Evolutionary conservation across 1,139 yeast species (phyloP).

Genomic region (Arxiozyma slooffiae): DNA sequence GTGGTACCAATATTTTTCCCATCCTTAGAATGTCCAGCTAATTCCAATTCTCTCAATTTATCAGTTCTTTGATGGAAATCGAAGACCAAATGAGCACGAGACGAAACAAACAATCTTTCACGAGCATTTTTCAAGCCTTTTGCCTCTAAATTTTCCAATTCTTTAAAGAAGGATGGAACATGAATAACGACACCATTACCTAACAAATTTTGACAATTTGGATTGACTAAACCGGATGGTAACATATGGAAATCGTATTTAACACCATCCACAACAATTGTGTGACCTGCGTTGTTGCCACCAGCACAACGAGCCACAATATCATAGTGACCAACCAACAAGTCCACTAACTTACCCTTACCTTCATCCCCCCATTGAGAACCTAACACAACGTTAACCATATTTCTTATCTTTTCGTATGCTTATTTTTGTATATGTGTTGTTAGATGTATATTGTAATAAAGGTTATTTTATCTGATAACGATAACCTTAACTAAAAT

Average conservation of each 20-base stretch:
- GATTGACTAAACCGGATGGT: conserved; percentile 93
- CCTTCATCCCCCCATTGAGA: conserved; percentile 99
- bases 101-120: conserved; percentile 74
- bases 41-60: conserved; percentile 86
- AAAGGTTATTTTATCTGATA: too few species aligned
- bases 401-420: conserved; percentile 9
- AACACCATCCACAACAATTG: conserved; percentile 79
- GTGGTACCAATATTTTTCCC: conserved; percentile 96
- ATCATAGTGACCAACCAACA: conserved; percentile 85
- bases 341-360: conserved; percentile 92
- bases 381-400: conserved; percentile 74
- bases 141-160: conserved; percentile 65
- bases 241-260: conserved; percentile 98
- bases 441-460: background rate
- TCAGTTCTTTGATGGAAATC: conserved; percentile 97
- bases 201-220: conserved; percentile 75
- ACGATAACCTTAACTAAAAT: too few species aligned
- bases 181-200: conserved; percentile 98
- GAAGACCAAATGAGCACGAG: conserved; percentile 92
- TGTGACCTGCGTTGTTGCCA: conserved; percentile 98
- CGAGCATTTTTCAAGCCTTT: conserved; percentile 68
- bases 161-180: conserved; percentile 85
- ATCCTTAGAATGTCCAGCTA: conserved; percentile 47
- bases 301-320: conserved; percentile 98
- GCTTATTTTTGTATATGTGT: background rate